These are phyloP conservation scores for Silene coronaria DNA, from an alignment of 179 eudicot species.

Conservation along the genomic window DNA sequence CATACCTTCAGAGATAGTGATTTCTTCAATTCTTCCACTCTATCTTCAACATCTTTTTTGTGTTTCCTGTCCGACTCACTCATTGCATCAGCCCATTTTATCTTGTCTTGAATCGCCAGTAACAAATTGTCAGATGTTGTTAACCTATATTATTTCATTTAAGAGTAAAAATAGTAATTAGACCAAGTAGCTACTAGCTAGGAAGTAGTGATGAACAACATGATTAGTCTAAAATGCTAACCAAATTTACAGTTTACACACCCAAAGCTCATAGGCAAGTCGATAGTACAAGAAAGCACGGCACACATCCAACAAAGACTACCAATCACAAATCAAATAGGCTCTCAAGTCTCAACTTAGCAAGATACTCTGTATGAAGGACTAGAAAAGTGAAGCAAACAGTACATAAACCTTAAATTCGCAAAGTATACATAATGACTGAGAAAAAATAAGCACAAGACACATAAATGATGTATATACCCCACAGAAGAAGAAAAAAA, in stretches of 20 bases:
- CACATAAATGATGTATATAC: background rate
- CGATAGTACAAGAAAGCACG: background rate
- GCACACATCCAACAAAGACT: background rate
- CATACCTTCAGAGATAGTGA: slow-evolving; percentile 72
- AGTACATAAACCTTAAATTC: background rate
- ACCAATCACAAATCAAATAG: background rate
- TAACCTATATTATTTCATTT: slow-evolving; percentile 47
- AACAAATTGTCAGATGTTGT: slow-evolving; percentile 78
- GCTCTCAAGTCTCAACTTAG: background rate
- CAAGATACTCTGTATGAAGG: background rate
- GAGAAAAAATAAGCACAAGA: background rate
- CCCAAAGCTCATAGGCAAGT: background rate
- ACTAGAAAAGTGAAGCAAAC: background rate
- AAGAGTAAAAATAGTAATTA: background rate
- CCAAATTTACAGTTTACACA: background rate
- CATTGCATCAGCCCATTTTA: slow-evolving; percentile 95
- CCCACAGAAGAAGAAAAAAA: background rate
- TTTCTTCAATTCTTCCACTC: slow-evolving; percentile 70
- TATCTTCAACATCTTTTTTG: slow-evolving; percentile 73
- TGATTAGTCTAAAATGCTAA: background rate
- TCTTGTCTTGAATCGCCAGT: slow-evolving; percentile 84
- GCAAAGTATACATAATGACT: background rate
- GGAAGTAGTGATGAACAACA: background rate
- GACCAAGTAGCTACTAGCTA: background rate
- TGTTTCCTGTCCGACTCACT: slow-evolving; percentile 80